phyloP scores from a whole-genome alignment of 1,284 basidiomycete species.

The Crocinoboletus sp. region DNA sequence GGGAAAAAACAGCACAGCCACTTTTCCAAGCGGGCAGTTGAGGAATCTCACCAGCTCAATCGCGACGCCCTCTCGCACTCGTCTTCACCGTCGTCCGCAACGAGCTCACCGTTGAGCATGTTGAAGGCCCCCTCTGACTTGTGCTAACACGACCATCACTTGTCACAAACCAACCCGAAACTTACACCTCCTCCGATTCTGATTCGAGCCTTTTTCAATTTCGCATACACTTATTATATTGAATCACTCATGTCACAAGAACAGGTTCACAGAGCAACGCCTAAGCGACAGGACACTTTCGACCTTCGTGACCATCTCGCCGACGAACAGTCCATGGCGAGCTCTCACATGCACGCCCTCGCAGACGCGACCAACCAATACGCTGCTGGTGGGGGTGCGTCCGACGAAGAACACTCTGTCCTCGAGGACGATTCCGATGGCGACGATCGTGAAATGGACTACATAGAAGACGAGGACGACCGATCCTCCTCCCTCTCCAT shows the following conservation, averaged over 20 bases:
- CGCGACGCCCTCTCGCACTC: neutral
- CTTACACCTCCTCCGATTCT: neutral
- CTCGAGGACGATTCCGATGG: conserved; percentile 74
- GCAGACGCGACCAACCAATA: conserved; percentile 46
- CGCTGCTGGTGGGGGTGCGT: conserved; percentile 33
- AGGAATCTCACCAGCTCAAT: no score
- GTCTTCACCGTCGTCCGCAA: conserved; percentile 9
- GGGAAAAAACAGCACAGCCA: conserved; percentile 16
- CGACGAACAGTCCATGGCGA: conserved; percentile 47
- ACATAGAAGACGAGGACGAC: conserved; percentile 67
- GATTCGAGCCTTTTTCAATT: neutral
- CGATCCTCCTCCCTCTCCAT: conserved; percentile 80
- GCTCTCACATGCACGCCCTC: conserved; percentile 51
- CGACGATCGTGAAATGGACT: conserved; percentile 59
- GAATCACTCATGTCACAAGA: conserved; percentile 27
- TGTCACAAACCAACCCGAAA: neutral
- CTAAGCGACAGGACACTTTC: conserved; percentile 57
- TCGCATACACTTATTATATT: conserved; percentile 4
- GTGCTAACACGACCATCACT: neutral
- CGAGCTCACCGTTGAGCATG: conserved; percentile 23
- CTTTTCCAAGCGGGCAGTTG: conserved; percentile 1
- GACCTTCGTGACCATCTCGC: conserved; percentile 62
- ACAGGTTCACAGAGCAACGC: conserved; percentile 14
- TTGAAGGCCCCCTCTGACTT: conserved; percentile 4
- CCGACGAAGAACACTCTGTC: conserved; percentile 72